Evolutionary conservation across 495 filamentous ascomycete species (phyloP), one percentile per base, ranked within the genome.

Genomic region (Talaromyces trachyspermus): DNA sequence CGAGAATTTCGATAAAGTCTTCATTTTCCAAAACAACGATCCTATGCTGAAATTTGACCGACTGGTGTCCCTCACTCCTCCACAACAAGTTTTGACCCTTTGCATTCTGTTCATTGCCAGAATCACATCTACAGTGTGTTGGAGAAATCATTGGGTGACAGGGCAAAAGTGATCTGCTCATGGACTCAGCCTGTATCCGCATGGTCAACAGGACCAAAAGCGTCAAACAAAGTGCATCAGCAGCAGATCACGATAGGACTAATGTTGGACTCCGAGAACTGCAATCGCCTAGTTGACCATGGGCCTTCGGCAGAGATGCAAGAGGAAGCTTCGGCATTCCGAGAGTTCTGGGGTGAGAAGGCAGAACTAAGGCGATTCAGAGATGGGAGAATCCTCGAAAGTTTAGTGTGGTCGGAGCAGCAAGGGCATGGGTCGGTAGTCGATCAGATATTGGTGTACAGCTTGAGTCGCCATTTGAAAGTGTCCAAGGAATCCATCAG

Each of bases 291-390:
- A 17, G 82, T 95, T 35, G 92, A 98, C 55, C 83, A 88, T 56
- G 92, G 92, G 2, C 92, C 92, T 2, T 59, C 81, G 0, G 87
- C 87, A 3, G 88, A 95, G 59, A 74, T 88, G 39, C 88, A 73
- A 49, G 64, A 64, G 17, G 70, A 67, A 49, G 66, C 73, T 22
- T 60, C 63, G 27, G 59, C 60, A 1, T 77, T 76, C 53, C 63
- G 70, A 17, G 56, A 56, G 4, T 77, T 78, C 47, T 77, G 74
- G 75, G 75, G 74, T 23, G 64, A 70, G 12, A 78, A 78, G 52
- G 67, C 75, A 8, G 74, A 78, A 52, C 57, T 78, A 32, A 66
- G 75, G 45, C 65, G 75, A 20, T 78, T 76, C 54, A 75, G 75
- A 48, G 76, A 78, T 51, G 75, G 74, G 14, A 75, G 66, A 29